A percentile compares a stretch with the other conserved stretches of the same genome.
These are phyloP conservation scores for Boletus sp. DNA, from an alignment of 768 basidiomycete species.

Conservation along the genomic window DNA sequence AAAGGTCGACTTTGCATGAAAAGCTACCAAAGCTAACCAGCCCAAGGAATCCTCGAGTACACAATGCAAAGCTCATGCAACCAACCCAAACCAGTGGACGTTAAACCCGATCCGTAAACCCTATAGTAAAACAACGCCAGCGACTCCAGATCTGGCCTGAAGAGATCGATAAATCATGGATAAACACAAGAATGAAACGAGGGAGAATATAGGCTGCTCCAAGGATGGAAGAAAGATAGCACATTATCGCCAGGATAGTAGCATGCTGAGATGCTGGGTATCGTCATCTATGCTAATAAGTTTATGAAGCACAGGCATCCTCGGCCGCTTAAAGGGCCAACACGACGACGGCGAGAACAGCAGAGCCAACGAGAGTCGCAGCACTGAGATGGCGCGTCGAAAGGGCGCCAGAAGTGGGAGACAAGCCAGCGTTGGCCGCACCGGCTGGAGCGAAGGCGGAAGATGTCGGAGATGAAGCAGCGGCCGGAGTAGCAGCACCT, in stretches of 20 bases:
- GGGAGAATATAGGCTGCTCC: conserved; percentile 13
- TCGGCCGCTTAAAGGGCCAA: conserved; percentile 22
- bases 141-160: conserved; percentile 11
- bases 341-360: conserved; percentile 19
- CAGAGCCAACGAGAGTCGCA: conserved; percentile 23
- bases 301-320: conserved; percentile 21
- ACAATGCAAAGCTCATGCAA: conserved; percentile 3
- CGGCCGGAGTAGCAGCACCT: background rate
- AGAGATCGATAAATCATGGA: conserved; percentile 14
- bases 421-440: conserved; percentile 35
- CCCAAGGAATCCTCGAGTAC: conserved; percentile 11
- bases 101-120: conserved; percentile 1
- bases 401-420: conserved; percentile 24
- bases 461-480: conserved; percentile 12
- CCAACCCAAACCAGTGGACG: conserved; percentile 17
- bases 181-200: conserved; percentile 4
- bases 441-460: conserved; percentile 24
- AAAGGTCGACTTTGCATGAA: conserved; percentile 2
- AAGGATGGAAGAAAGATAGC: background rate
- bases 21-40: conserved; percentile 9
- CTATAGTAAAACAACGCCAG: conserved; percentile 7
- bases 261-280: conserved; percentile 30
- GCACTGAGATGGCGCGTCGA: conserved; percentile 22
- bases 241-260: conserved; percentile 25
- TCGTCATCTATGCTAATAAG: conserved; percentile 40